Evolutionary conservation across 116 monocot genomes (phyloP).

Genomic region (Papilionanthe hybrid): DNA sequence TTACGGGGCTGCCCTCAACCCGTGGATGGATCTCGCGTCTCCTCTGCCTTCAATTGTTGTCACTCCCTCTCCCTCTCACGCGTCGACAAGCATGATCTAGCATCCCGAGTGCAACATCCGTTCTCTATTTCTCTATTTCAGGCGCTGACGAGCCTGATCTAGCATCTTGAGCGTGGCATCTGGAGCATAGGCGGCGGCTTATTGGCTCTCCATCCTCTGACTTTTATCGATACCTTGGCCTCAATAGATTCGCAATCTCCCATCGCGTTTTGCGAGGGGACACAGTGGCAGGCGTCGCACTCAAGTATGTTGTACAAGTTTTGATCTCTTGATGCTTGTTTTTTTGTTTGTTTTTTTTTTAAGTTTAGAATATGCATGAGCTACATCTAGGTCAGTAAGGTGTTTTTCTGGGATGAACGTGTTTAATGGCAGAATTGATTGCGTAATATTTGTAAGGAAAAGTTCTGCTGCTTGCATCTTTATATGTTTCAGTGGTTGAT

Average conservation of each 20-base stretch:
- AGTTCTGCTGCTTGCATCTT: background rate
- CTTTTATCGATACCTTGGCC: constrained; percentile 56
- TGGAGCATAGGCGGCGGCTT: constrained; percentile 44
- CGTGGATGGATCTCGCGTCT: too few relatives aligned
- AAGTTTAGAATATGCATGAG: background rate
- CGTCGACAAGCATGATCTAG: too few relatives aligned
- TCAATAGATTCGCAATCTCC: constrained; percentile 64
- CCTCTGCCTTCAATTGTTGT: too few relatives aligned
- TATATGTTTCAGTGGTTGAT: background rate
- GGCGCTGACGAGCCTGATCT: too few relatives aligned
- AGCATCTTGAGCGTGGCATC: too few relatives aligned
- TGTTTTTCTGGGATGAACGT: background rate
- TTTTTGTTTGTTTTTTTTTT: background rate
- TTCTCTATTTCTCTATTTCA: too few relatives aligned
- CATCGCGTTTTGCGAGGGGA: constrained; percentile 52
- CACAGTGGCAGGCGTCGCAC: constrained; percentile 58
- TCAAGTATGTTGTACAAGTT: constrained; percentile 78
- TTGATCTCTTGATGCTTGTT: background rate
- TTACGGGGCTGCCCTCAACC: too few relatives aligned
- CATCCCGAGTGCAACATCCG: too few relatives aligned
- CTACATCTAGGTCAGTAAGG: background rate
- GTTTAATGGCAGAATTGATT: background rate
- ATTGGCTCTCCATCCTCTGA: constrained; percentile 46
- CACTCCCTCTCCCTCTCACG: too few relatives aligned
- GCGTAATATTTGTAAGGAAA: background rate